A percentile compares a stretch with the other conserved stretches of the same genome.
Evolutionary conservation across 2,329 filamentous ascomycete species (phyloP).

Genomic region (Beauveria sp.): DNA sequence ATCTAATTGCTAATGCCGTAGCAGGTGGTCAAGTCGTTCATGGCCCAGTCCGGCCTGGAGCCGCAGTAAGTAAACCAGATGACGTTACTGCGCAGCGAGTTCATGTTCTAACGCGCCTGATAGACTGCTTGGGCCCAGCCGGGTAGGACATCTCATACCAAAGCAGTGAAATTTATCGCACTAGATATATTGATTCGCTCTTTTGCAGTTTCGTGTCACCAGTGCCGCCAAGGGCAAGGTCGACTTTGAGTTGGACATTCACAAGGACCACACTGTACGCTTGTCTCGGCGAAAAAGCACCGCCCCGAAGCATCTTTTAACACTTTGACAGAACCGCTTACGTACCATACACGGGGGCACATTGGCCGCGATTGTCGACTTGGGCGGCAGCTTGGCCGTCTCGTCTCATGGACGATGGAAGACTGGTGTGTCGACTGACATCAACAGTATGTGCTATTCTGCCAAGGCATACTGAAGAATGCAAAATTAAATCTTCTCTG

Average conservation of each 20-base stretch:
- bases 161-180: too few relatives aligned
- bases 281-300: too few relatives aligned
- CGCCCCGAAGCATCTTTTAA: not conserved
- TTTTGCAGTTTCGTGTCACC: constrained; percentile 56
- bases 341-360: constrained; percentile 72
- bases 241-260: constrained; percentile 68
- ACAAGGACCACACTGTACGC: constrained; percentile 63
- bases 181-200: not conserved
- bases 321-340: constrained; percentile 55
- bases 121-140: constrained; percentile 14
- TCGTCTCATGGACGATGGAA: constrained; percentile 55
- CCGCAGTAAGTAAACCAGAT: constrained; percentile 54
- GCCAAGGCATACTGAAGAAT: not conserved
- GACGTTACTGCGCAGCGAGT: constrained; percentile 7
- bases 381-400: constrained; percentile 58
- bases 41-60: constrained; percentile 78
- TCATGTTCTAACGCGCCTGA: not conserved
- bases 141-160: not conserved
- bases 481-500: not conserved
- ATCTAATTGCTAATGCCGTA: constrained; percentile 10
- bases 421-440: constrained; percentile 57
- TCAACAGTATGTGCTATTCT: constrained; percentile 41
- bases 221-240: constrained; percentile 59
- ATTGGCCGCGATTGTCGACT: constrained; percentile 66
- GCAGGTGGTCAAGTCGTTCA: constrained; percentile 79